These are phyloP conservation scores for Rossbeevera mucosa DNA, from an alignment of 768 basidiomycete genomes.

Conservation along the genomic window DNA sequence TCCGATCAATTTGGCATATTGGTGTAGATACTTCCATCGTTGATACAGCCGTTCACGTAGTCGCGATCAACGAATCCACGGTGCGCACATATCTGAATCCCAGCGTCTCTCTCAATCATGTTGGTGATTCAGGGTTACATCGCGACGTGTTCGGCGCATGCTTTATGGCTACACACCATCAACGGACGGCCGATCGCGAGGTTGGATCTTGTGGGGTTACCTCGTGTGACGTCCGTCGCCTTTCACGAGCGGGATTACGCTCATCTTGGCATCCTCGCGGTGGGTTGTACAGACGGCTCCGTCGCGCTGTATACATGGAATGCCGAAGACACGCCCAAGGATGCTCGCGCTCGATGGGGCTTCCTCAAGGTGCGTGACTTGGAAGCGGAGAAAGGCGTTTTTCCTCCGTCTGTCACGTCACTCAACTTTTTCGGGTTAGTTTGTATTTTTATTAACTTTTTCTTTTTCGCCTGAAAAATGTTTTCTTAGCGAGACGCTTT, in stretches of 20 bases:
- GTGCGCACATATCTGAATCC: conserved; percentile 40
- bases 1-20: conserved; percentile 74
- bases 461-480: neutral
- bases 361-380: conserved; percentile 67
- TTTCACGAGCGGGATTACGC: conserved; percentile 91
- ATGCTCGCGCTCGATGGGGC: conserved; percentile 68
- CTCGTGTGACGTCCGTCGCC: conserved; percentile 67
- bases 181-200: conserved; percentile 76
- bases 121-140: conserved; percentile 64
- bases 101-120: conserved; percentile 1
- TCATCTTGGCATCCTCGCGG: conserved; percentile 71
- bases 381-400: conserved; percentile 42
- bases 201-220: conserved; percentile 51
- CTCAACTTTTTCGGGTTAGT: conserved; percentile 76
- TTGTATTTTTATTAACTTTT: neutral
- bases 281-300: conserved; percentile 69
- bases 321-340: conserved; percentile 64
- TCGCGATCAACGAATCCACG: conserved; percentile 81
- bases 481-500: conserved; percentile 18
- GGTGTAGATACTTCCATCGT: conserved; percentile 21
- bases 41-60: conserved; percentile 52
- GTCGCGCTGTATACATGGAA: conserved; percentile 84
- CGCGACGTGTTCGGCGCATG: conserved; percentile 70
- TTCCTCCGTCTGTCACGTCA: conserved; percentile 56
- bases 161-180: conserved; percentile 78